These are phyloP conservation scores for Psilocybe sp. DNA, from an alignment of 768 basidiomycete genomes.

Conservation along the genomic window DNA sequence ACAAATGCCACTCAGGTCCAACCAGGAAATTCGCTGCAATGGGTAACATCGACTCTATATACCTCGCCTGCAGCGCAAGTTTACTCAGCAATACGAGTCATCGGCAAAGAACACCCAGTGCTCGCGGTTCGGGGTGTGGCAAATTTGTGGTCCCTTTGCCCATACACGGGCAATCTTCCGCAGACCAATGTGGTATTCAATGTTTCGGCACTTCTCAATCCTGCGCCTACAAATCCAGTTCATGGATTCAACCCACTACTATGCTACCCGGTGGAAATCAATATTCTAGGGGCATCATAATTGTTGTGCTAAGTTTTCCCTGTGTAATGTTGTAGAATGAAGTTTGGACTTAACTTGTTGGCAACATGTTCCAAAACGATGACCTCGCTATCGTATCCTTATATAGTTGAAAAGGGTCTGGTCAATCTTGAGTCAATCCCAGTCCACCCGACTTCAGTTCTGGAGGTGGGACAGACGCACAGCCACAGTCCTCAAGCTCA, in stretches of 20 bases:
- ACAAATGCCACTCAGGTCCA: conserved; percentile 36
- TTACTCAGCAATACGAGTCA: conserved; percentile 28
- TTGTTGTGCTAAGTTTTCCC: no score
- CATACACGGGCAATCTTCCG: conserved; percentile 19
- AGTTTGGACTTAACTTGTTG: no score
- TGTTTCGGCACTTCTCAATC: conserved; percentile 17
- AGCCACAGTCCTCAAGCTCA: no score
- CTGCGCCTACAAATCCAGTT: conserved; percentile 13
- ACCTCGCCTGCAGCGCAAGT: conserved; percentile 28
- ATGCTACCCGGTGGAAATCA: conserved; percentile 31
- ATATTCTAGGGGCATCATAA: conserved; percentile 13
- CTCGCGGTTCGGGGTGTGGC: conserved; percentile 30
- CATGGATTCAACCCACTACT: conserved; percentile 20
- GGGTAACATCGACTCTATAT: conserved; percentile 34
- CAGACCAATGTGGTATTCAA: conserved; percentile 38
- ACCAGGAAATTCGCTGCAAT: conserved; percentile 30
- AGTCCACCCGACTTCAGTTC: no score
- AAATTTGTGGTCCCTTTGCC: conserved; percentile 39
- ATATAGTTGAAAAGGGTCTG: no score
- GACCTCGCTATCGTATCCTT: no score
- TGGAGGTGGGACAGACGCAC: no score
- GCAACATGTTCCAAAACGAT: no score
- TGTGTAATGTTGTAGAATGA: no score
- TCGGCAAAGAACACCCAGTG: conserved; percentile 18
- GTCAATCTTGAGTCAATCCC: no score